These are phyloP conservation scores for Aegilops bicornis DNA, from an alignment of 176 grass and related monocot species.

Conservation along the genomic window DNA sequence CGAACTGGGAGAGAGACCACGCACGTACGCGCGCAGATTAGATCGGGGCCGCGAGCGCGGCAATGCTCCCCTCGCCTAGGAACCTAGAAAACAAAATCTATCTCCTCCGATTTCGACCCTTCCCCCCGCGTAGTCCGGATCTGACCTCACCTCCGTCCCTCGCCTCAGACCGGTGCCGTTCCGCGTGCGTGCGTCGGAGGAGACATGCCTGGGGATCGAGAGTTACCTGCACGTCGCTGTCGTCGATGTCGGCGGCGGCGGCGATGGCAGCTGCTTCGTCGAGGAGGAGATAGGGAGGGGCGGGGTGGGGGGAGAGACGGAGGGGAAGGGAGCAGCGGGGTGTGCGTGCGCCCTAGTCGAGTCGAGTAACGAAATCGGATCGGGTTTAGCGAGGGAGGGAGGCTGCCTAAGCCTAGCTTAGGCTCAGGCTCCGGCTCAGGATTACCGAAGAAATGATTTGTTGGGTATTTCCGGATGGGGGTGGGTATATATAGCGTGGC, in stretches of 20 bases:
- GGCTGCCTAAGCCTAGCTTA: neutral
- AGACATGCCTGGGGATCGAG: neutral
- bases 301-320: neutral
- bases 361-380: slow-evolving; percentile 17
- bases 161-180: neutral
- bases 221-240: neutral
- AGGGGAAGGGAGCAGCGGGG: slow-evolving; percentile 20
- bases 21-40: neutral
- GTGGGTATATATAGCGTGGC: slow-evolving; percentile 22
- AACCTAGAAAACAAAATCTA: neutral
- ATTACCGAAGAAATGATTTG: neutral
- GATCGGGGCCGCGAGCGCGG: slow-evolving; percentile 23
- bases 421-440: neutral
- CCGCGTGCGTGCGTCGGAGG: neutral
- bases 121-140: slow-evolving; percentile 17
- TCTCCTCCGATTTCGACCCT: slow-evolving; percentile 6
- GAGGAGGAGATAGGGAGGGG: neutral
- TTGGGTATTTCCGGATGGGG: neutral
- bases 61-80: slow-evolving; percentile 31
- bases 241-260: neutral
- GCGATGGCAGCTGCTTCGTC: neutral
- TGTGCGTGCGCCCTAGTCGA: slow-evolving; percentile 14
- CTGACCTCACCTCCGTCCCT: neutral
- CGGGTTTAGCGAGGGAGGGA: slow-evolving; percentile 5
- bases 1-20: neutral